Conservation (phyloP, 441 rosid genomes). For the Aleurites moluccanus region DNA sequence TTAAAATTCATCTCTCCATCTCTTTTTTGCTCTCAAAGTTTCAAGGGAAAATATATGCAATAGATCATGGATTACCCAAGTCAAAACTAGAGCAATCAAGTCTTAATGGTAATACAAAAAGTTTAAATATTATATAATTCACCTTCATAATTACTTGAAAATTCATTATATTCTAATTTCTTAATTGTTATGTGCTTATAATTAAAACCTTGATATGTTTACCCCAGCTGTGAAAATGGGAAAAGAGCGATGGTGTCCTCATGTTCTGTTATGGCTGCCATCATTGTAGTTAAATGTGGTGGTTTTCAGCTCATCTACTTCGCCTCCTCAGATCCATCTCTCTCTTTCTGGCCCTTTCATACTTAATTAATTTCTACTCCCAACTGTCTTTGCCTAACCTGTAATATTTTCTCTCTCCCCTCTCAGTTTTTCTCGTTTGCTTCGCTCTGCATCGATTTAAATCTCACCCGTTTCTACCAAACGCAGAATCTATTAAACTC, state of each 20-base stretch:
- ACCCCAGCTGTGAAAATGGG: too few species aligned
- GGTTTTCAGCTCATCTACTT: constrained; percentile 65
- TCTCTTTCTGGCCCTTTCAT: constrained; percentile 15
- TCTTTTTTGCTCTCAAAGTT: too few species aligned
- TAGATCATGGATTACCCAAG: too few species aligned
- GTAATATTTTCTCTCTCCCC: not conserved
- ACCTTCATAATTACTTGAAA: too few species aligned
- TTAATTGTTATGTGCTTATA: too few species aligned
- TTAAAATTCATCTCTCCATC: too few species aligned
- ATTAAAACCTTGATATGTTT: too few species aligned
- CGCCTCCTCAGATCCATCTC: constrained; percentile 19
- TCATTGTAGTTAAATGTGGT: constrained; percentile 31
- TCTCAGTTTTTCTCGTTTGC: constrained; percentile 10
- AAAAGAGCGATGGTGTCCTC: not conserved
- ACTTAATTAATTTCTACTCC: constrained; percentile 11
- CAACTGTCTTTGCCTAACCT: constrained; percentile 11
- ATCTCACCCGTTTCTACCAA: constrained; percentile 6
- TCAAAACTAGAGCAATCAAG: too few species aligned
- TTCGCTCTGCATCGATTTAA: not conserved
- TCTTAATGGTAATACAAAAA: too few species aligned
- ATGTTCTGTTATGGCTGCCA: constrained; percentile 6
- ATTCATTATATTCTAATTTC: too few species aligned
- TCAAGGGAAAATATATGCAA: too few species aligned
- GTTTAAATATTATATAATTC: too few species aligned
- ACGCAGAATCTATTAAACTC: not conserved